These are phyloP conservation scores for Pseudopediastrum boryanum DNA, from an alignment of 139 green algal species.

Conservation along the genomic window DNA sequence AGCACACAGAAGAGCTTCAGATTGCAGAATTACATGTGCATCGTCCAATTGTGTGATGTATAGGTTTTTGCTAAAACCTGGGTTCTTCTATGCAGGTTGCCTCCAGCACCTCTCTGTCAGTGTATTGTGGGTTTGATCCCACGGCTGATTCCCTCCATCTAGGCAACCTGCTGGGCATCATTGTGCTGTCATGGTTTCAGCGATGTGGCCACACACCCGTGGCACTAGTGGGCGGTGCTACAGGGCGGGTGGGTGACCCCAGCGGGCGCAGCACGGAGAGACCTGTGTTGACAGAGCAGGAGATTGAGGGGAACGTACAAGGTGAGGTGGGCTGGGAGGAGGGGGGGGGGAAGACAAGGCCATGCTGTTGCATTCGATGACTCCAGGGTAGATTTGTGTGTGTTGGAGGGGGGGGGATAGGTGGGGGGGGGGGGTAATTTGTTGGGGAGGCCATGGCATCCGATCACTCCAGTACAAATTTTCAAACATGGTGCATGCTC, in stretches of 20 bases:
- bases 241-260: constrained; percentile 93
- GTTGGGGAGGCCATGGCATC: too few species aligned
- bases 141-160: constrained; percentile 75
- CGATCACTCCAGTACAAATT: too few species aligned
- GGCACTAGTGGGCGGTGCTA: constrained; percentile 91
- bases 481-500: too few species aligned
- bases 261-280: constrained; percentile 87
- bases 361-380: constrained; percentile 19
- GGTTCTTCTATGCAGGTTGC: constrained; percentile 28
- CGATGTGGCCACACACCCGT: constrained; percentile 85
- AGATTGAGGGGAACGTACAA: constrained; percentile 83
- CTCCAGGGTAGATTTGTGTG: constrained; percentile 24
- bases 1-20: too few species aligned
- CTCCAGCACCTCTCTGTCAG: constrained; percentile 51
- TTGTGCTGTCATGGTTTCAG: constrained; percentile 97
- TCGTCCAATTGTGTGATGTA: too few species aligned
- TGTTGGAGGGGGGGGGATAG: too few species aligned
- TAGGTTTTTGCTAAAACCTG: too few species aligned
- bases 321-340: constrained; percentile 43
- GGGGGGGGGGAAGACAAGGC: background rate
- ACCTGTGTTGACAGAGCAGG: constrained; percentile 85
- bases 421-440: too few species aligned
- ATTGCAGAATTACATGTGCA: too few species aligned
- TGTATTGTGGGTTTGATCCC: constrained; percentile 99
- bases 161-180: constrained; percentile 96